phyloP scores from a whole-genome alignment of 768 basidiomycete genomes.

The Harrya chromipes region DNA sequence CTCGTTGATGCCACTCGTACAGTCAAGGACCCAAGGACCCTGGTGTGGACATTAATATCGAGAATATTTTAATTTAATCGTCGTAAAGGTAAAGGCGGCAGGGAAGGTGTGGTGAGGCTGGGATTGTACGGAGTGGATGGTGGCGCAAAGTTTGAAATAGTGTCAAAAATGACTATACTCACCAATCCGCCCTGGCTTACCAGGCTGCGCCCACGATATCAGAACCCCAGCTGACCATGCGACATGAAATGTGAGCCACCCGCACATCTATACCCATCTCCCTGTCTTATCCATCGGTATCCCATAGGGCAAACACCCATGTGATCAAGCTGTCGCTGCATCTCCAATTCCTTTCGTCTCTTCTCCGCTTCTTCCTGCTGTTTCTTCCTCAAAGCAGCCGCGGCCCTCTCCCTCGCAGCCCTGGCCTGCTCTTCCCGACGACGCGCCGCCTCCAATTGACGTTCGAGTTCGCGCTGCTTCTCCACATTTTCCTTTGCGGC shows the following conservation, averaged over 20 bases:
- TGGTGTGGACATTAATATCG: too few species aligned
- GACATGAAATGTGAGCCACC: constrained; percentile 45
- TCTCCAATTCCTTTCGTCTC: constrained; percentile 22
- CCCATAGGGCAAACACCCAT: constrained; percentile 52
- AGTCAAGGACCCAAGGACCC: too few species aligned
- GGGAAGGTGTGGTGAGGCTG: too few species aligned
- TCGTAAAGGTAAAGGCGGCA: too few species aligned
- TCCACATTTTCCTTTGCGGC: constrained; percentile 19
- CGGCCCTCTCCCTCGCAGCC: constrained; percentile 24
- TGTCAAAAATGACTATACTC: too few species aligned
- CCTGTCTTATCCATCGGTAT: constrained; percentile 43
- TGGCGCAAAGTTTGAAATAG: too few species aligned
- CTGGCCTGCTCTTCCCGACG: constrained; percentile 26
- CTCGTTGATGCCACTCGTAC: too few species aligned
- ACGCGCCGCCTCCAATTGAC: constrained; percentile 28
- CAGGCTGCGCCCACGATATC: background rate
- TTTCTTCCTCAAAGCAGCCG: constrained; percentile 29
- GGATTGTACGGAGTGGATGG: too few species aligned
- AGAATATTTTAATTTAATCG: too few species aligned
- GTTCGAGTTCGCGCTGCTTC: constrained; percentile 25
- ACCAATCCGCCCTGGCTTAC: too few species aligned
- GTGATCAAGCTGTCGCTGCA: constrained; percentile 41
- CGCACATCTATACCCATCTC: constrained; percentile 43
- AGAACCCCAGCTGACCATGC: constrained; percentile 3
- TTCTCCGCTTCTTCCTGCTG: constrained; percentile 39